Conservation (phyloP, 257 asterid species). For the Jasminum sambac region DNA sequence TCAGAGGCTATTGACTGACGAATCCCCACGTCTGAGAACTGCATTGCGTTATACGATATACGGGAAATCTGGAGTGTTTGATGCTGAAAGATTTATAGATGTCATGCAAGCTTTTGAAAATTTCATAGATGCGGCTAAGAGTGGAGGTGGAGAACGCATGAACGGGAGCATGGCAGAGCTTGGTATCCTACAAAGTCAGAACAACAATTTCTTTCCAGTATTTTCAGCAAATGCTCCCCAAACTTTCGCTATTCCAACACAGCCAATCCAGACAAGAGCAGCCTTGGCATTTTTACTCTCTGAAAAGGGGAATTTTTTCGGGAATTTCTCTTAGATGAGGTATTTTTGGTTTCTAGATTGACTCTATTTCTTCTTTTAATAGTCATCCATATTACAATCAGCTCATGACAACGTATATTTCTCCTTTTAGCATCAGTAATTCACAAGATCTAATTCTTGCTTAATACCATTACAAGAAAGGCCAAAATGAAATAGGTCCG, state of each 20-base stretch:
- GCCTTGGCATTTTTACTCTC: conserved; percentile 88
- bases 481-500: not conserved
- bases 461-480: not conserved
- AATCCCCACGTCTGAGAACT: conserved; percentile 85
- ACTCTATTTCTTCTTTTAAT: conserved; percentile 3
- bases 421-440: not conserved
- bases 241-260: conserved; percentile 23
- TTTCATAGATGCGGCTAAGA: conserved; percentile 94
- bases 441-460: not conserved
- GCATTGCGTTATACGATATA: conserved; percentile 94
- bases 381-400: not conserved
- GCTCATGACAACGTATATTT: not conserved
- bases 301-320: conserved; percentile 93
- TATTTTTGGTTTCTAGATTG: conserved; percentile 28
- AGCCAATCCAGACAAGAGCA: conserved; percentile 89
- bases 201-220: conserved; percentile 47
- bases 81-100: conserved; percentile 97
- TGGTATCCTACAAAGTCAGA: conserved; percentile 63
- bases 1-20: conserved; percentile 95
- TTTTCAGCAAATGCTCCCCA: conserved; percentile 41
- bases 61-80: conserved; percentile 89
- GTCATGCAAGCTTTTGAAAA: conserved; percentile 99
- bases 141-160: conserved; percentile 94
- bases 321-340: conserved; percentile 96
- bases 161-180: conserved; percentile 99